Base-by-base conservation (phyloP, 202 grass and related monocot species). In the Zoysia matrella region DNA sequence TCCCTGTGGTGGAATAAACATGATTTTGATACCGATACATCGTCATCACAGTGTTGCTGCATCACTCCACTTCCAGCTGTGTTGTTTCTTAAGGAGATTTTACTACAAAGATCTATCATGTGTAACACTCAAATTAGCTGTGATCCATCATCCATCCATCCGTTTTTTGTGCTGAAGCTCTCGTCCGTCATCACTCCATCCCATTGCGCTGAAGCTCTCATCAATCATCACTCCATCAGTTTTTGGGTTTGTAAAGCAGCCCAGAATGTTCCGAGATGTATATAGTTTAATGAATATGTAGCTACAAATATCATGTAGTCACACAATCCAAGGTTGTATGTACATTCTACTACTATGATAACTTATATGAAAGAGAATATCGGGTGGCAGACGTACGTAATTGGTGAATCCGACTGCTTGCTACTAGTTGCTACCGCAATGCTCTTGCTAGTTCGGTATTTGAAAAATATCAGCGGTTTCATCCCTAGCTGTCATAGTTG, bases 251-350 rank as follows among this genome's bases (percentile, higher is more conserved):
- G 55, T 46, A 62, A 53, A 65, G 44, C 52, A 65, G 41, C 74
- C 48, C 46, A 65, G 74, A 62, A 76, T 75, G 74, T 79, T 70
- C 30, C 30, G 75, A 64, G 43, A 65, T 73, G 52, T 71, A 80
- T 86, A 76, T 75, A 80, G 63, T 64, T 62, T 66, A 52, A 42
- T 66, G 8, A 56, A 49, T 67, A 30, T 73, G 73, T 74, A 69
- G 14, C 55, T 69, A n/a, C 78, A 62, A 63, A 42, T 44, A 51
- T 58, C 13, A 60, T 75, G 45, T 65, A 65, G 63, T 44, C 16
- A 71, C 60, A 51, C 67, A 74, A 46, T 67, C n/a, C 53, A 57
- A 82, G 40, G 69, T 74, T 54, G 13, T 43, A 67, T 86, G 67
- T 69, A 82, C 76, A 78, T 86, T 54, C 5, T 46, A 36, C 30